Percentiles rank a stretch among this genome's conserved stretches.
Evolutionary conservation across 2,329 filamentous ascomycete genomes (phyloP).

Genomic region (Alternaria brassicae): DNA sequence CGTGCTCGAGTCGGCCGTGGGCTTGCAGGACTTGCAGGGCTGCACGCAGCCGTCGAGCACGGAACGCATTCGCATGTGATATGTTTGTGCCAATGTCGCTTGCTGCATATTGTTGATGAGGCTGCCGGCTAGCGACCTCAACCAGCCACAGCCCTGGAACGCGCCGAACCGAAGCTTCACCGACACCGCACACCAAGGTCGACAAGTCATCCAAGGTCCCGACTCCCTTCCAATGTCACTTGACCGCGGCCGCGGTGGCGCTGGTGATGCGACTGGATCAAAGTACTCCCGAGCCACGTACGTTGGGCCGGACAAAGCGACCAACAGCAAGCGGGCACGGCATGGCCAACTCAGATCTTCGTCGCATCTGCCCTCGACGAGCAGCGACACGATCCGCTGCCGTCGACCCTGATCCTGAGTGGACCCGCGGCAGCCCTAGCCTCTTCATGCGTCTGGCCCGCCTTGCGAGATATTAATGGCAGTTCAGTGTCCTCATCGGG

Average conservation of each 20-base stretch:
- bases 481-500: slow-evolving; percentile 32
- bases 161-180: slow-evolving; percentile 21
- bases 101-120: slow-evolving; percentile 34
- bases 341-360: slow-evolving; percentile 38
- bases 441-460: slow-evolving; percentile 24
- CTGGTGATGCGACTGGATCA: slow-evolving; percentile 18
- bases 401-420: slow-evolving; percentile 24
- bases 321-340: slow-evolving; percentile 24
- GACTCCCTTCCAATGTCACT: slow-evolving; percentile 7
- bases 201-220: slow-evolving; percentile 25
- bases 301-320: slow-evolving; percentile 8
- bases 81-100: slow-evolving; percentile 35
- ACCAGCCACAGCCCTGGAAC: slow-evolving; percentile 22
- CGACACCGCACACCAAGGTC: slow-evolving; percentile 17
- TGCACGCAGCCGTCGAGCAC: slow-evolving; percentile 35
- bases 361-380: slow-evolving; percentile 27
- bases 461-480: slow-evolving; percentile 44
- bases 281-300: slow-evolving; percentile 16
- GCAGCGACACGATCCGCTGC: slow-evolving; percentile 34
- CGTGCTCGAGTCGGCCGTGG: slow-evolving; percentile 14
- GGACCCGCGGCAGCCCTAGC: slow-evolving; percentile 23
- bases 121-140: slow-evolving; percentile 21
- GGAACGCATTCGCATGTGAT: slow-evolving; percentile 21
- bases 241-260: slow-evolving; percentile 8
- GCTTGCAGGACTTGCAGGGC: slow-evolving; percentile 15